Evolutionary conservation across 164 flowering plant species (phyloP).

Genomic region (Chimonanthus salicifolius): DNA sequence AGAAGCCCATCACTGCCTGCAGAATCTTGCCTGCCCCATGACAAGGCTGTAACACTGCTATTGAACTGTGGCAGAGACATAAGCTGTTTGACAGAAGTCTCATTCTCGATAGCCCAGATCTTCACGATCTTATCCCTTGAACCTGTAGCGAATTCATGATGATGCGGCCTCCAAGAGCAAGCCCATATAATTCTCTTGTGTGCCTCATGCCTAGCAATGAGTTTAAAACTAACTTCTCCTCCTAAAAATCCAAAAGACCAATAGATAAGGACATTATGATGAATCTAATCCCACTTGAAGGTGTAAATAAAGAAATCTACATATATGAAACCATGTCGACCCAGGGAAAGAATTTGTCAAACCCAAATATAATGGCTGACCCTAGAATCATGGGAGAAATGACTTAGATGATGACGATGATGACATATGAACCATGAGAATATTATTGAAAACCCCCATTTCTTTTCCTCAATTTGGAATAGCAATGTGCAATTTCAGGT

Average conservation of each 20-base stretch:
- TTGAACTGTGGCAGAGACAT: constrained; percentile 54
- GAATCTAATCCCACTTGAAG: not conserved
- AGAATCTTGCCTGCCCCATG: constrained; percentile 58
- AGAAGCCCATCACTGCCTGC: constrained; percentile 44
- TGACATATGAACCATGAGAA: too few species aligned
- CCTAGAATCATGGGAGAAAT: too few species aligned
- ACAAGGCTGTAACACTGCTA: constrained; percentile 72
- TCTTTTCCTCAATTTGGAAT: too few species aligned
- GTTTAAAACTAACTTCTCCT: constrained; percentile 33
- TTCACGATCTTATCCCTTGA: constrained; percentile 94
- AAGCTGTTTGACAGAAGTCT: constrained; percentile 55
- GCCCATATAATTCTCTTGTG: constrained; percentile 98
- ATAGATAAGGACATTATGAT: not conserved
- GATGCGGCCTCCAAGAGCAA: constrained; percentile 91
- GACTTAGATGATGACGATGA: not conserved
- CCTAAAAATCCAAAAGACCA: not conserved
- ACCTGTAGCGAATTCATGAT: constrained; percentile 89
- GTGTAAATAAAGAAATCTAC: too few species aligned
- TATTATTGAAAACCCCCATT: too few species aligned
- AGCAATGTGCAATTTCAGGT: too few species aligned
- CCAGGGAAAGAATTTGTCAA: too few species aligned
- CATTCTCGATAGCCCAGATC: constrained; percentile 64
- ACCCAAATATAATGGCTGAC: too few species aligned
- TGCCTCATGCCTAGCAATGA: constrained; percentile 70
- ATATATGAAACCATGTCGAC: too few species aligned